Conservation (phyloP, 345 rosid species). For the Geranium brycei region DNA sequence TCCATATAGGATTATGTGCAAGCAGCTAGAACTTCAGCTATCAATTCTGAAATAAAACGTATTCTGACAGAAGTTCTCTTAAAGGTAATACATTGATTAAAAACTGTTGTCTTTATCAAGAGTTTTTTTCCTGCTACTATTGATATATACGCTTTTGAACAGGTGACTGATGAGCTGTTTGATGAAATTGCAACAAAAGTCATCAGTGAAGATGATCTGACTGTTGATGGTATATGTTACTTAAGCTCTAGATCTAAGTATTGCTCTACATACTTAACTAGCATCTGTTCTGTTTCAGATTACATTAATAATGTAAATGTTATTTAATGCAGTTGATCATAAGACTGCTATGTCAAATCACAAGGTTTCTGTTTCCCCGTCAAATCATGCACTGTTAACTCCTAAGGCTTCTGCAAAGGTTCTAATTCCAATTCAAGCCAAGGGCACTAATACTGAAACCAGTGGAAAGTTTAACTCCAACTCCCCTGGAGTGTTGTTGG, state of each 20-base stretch:
- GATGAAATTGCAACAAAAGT: conserved; percentile 93
- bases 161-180: conserved; percentile 94
- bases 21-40: conserved; percentile 53
- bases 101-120: conserved; percentile 11
- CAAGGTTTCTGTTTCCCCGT: conserved; percentile 25
- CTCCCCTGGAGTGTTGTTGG: conserved; percentile 61
- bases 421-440: conserved; percentile 31
- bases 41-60: conserved; percentile 88
- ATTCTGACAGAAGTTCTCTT: conserved; percentile 86
- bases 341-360: conserved; percentile 19
- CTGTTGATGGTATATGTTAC: conserved; percentile 39
- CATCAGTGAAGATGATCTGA: conserved; percentile 56
- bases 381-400: conserved; percentile 22
- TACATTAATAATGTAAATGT: conserved; percentile 2
- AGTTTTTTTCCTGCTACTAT: conserved; percentile 10
- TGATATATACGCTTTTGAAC: conserved; percentile 13
- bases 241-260: not conserved
- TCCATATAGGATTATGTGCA: conserved; percentile 65
- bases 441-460: conserved; percentile 24
- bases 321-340: conserved; percentile 32
- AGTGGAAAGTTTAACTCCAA: conserved; percentile 44
- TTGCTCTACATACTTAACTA: conserved; percentile 3
- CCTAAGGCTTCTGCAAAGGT: conserved; percentile 43
- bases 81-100: conserved; percentile 38
- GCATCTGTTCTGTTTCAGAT: conserved; percentile 3